Conservation (phyloP, 2,329 filamentous ascomycete genomes). For the Exserohilum rostratum region DNA sequence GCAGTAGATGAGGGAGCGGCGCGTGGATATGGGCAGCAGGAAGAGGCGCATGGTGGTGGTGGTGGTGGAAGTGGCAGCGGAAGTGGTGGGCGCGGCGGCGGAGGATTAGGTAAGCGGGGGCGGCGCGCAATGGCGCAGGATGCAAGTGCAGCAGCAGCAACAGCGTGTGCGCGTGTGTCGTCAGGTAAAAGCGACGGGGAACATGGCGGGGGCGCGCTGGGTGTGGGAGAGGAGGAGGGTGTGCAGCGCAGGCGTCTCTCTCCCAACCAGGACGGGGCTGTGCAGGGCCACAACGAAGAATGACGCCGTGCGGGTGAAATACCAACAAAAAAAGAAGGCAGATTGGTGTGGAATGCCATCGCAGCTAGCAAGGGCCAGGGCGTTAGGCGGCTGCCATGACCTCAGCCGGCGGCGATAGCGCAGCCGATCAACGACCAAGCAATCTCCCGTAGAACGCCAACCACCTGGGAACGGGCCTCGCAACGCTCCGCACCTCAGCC, state of each 20-base stretch:
- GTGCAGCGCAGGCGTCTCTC: neutral
- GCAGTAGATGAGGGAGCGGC: slow-evolving; percentile 90
- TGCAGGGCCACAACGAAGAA: neutral
- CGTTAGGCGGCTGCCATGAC: slow-evolving; percentile 6
- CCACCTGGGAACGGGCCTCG: slow-evolving; percentile 2
- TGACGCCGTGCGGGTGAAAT: no score
- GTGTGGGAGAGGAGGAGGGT: neutral
- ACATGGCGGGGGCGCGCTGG: slow-evolving; percentile 21
- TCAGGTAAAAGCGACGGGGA: slow-evolving; percentile 19
- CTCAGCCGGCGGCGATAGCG: neutral
- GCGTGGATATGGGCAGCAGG: slow-evolving; percentile 89
- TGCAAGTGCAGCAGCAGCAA: slow-evolving; percentile 10
- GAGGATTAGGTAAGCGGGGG: neutral
- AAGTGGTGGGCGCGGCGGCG: neutral
- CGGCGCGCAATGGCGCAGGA: slow-evolving; percentile 25
- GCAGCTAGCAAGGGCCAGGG: no score
- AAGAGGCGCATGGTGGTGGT: slow-evolving; percentile 80
- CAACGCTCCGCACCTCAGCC: slow-evolving; percentile 6
- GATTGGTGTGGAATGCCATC: no score
- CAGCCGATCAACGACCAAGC: slow-evolving; percentile 12
- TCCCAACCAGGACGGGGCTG: no score
- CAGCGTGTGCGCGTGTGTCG: no score
- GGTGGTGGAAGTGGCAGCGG: slow-evolving; percentile 2
- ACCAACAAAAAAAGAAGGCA: no score
- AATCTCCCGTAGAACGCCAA: slow-evolving; percentile 14